These are phyloP conservation scores for Kazachstania kunashirensis DNA, from an alignment of 805 yeast species.

Conservation along the genomic window DNA sequence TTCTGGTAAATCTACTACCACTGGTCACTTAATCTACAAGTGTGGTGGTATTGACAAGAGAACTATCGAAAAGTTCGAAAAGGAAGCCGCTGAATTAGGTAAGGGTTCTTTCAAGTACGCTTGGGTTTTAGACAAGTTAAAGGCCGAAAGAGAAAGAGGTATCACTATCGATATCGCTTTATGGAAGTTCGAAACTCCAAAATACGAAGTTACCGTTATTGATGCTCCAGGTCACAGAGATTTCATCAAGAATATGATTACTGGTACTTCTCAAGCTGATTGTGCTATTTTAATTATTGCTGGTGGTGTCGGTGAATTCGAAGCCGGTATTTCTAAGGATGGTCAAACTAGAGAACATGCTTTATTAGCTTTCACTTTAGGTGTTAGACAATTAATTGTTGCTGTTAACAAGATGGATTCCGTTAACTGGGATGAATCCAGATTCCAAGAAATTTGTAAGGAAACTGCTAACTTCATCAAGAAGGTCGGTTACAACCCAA, in stretches of 20 bases:
- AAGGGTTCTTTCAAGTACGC: constrained; percentile 97
- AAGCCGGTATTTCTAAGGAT: constrained; percentile 89
- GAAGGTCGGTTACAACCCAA: constrained; percentile 79
- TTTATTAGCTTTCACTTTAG: constrained; percentile 78
- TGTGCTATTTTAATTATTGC: constrained; percentile 64
- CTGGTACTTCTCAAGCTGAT: constrained; percentile 69
- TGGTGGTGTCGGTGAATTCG: constrained; percentile 91
- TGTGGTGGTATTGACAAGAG: constrained; percentile 99
- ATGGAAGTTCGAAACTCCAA: constrained; percentile 89
- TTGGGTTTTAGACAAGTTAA: constrained; percentile 91
- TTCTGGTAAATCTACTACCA: constrained; percentile 97
- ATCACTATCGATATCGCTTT: constrained; percentile 87
- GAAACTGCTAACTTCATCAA: constrained; percentile 73
- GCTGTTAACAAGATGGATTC: constrained; percentile 95
- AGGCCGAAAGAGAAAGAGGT: constrained; percentile 61
- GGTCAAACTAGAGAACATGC: constrained; percentile 97
- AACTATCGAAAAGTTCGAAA: constrained; percentile 96
- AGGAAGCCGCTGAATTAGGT: constrained; percentile 96
- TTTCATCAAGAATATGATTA: constrained; percentile 92
- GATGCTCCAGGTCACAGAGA: constrained; percentile 97
- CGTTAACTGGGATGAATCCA: constrained; percentile 74
- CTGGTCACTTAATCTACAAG: constrained; percentile 98
- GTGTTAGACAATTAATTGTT: constrained; percentile 79
- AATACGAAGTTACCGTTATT: constrained; percentile 80
- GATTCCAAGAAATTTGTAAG: constrained; percentile 70